These are phyloP conservation scores for Cryphonectria parasitica DNA, from an alignment of 2,329 filamentous ascomycete species.

Conservation along the genomic window DNA sequence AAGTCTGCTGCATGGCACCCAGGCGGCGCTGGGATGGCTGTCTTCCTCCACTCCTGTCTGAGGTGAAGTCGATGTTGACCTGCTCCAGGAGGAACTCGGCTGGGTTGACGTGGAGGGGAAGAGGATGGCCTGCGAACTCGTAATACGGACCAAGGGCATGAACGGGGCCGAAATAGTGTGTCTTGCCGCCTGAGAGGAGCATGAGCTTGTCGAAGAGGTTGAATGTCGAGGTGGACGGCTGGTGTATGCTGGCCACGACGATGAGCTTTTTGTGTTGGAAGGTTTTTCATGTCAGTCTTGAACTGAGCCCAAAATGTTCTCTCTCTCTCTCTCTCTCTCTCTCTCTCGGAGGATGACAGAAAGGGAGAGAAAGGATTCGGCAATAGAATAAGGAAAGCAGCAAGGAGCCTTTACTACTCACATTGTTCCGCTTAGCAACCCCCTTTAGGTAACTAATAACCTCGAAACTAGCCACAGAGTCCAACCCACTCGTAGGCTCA, in stretches of 20 bases:
- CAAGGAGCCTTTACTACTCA: constrained; percentile 39
- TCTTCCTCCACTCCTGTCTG: constrained; percentile 42
- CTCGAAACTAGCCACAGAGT: constrained; percentile 76
- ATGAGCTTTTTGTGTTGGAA: constrained; percentile 58
- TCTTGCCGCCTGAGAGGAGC: constrained; percentile 71
- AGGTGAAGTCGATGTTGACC: constrained; percentile 76
- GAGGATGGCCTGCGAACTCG: constrained; percentile 58
- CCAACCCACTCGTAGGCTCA: constrained; percentile 82
- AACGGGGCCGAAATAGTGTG: constrained; percentile 74
- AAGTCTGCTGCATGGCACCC: constrained; percentile 56
- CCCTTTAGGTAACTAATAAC: constrained; percentile 74
- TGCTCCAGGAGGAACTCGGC: constrained; percentile 81
- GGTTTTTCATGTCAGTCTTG: neutral
- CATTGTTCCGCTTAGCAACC: constrained; percentile 68
- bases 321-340: too few relatives aligned
- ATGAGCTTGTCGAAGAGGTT: constrained; percentile 79
- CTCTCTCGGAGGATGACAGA: too few relatives aligned
- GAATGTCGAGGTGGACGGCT: constrained; percentile 80
- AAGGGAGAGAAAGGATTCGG: neutral
- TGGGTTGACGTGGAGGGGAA: constrained; percentile 75
- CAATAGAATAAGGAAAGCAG: too few relatives aligned
- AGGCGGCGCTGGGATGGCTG: constrained; percentile 52
- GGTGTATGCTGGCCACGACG: constrained; percentile 82
- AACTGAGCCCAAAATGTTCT: too few relatives aligned
- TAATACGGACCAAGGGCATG: constrained; percentile 66